A percentile compares a stretch with the other conserved stretches of the same genome.
These are phyloP conservation scores for Glebionis coronaria DNA, from an alignment of 129 eudicot genomes.

Conservation along the genomic window DNA sequence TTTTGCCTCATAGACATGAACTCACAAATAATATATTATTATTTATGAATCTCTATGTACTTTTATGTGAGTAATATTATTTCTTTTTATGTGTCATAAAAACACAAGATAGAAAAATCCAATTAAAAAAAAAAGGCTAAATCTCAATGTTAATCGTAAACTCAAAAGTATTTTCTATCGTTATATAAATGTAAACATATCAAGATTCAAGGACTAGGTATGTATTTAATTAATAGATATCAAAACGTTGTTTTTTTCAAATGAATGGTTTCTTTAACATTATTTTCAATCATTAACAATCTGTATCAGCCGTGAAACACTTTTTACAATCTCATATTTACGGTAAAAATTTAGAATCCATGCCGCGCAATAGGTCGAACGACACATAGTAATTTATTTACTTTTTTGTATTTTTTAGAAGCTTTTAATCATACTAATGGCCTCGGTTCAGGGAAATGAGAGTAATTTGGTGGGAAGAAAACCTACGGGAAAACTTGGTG, in stretches of 20 bases:
- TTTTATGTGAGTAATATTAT: too few relatives aligned
- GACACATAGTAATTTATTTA: too few relatives aligned
- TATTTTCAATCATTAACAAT: conserved; percentile 13
- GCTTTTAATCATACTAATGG: conserved; percentile 32
- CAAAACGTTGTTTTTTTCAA: neutral
- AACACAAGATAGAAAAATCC: too few relatives aligned
- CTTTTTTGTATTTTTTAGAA: neutral
- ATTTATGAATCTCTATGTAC: too few relatives aligned
- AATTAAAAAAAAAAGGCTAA: too few relatives aligned
- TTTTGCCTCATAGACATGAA: too few relatives aligned
- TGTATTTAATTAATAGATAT: neutral
- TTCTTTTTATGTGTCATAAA: too few relatives aligned
- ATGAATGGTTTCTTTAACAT: neutral
- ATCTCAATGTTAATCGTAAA: too few relatives aligned
- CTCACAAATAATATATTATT: too few relatives aligned
- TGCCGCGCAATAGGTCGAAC: too few relatives aligned
- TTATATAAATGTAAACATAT: neutral
- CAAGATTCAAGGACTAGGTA: neutral
- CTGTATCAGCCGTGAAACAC: neutral
- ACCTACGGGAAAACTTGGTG: conserved; percentile 68
- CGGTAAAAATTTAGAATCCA: too few relatives aligned
- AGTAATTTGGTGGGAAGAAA: conserved; percentile 60
- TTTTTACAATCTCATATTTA: conserved; percentile 17
- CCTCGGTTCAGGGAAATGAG: conserved; percentile 48
- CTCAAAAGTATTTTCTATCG: neutral